Conservation (phyloP, 176 grass and related monocot genomes). For the Zoysia japonica region DNA sequence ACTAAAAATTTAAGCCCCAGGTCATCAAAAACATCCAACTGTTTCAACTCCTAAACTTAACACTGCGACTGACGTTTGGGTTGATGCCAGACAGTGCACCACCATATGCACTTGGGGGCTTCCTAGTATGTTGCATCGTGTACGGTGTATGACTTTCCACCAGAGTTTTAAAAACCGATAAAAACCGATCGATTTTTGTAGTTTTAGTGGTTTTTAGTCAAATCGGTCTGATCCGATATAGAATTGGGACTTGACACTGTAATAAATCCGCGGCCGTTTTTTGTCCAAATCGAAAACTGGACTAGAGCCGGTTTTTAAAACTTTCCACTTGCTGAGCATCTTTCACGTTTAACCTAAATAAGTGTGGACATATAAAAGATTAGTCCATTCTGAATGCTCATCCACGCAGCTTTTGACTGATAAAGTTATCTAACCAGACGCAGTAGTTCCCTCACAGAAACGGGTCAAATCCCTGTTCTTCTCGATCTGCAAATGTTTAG, state of each 20-base stretch:
- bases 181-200: too few species aligned
- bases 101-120: conserved; percentile 61
- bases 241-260: too few species aligned
- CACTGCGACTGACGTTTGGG: conserved; percentile 63
- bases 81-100: conserved; percentile 86
- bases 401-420: not conserved
- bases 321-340: conserved; percentile 41
- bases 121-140: conserved; percentile 52
- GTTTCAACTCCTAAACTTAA: conserved; percentile 61
- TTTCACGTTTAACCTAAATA: conserved; percentile 69
- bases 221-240: too few species aligned
- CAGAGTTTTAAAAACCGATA: too few species aligned
- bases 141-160: conserved; percentile 45
- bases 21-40: not conserved
- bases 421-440: too few species aligned
- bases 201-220: too few species aligned
- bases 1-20: not conserved
- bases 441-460: too few species aligned
- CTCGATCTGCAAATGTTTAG: conserved; percentile 60
- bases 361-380: not conserved
- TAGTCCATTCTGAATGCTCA: not conserved
- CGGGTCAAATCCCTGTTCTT: conserved; percentile 55
- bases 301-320: too few species aligned
- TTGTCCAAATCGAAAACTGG: too few species aligned
- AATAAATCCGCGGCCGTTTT: too few species aligned